Conservation (phyloP, 352 stramenopile genomes). For the Phytophthora cactorum region DNA sequence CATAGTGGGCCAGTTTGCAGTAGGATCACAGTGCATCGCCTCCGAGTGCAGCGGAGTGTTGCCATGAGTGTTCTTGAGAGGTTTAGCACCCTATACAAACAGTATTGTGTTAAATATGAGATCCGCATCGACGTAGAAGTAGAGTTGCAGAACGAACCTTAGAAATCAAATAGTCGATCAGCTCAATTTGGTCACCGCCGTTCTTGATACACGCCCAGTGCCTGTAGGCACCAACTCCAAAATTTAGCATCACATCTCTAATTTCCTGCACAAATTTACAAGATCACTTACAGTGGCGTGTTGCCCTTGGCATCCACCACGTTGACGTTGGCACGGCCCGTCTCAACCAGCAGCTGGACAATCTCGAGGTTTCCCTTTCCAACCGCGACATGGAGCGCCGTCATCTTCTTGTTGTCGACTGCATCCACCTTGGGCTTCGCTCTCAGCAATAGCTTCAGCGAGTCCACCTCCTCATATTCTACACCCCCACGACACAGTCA, state of each 20-base stretch:
- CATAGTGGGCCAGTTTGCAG: conserved; percentile 57
- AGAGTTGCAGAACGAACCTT: conserved; percentile 45
- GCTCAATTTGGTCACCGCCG: conserved; percentile 42
- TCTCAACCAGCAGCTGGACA: conserved; percentile 64
- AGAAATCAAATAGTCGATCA: conserved; percentile 62
- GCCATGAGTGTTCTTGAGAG: conserved; percentile 58
- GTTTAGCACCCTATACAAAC: conserved; percentile 57
- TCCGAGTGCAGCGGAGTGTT: conserved; percentile 78
- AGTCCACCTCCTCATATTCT: conserved; percentile 75
- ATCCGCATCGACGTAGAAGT: not conserved
- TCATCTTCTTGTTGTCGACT: conserved; percentile 78
- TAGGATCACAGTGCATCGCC: conserved; percentile 75
- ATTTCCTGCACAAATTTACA: not conserved
- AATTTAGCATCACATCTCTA: not conserved
- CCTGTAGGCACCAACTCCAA: conserved; percentile 29
- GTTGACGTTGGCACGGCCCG: conserved; percentile 64
- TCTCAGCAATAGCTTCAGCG: conserved; percentile 62
- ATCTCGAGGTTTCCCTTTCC: conserved; percentile 72
- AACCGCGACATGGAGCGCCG: conserved; percentile 65
- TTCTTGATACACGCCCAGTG: conserved; percentile 81
- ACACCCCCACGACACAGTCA: conserved; percentile 1
- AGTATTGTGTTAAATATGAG: not conserved
- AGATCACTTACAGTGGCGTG: conserved; percentile 56
- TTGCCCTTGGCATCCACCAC: conserved; percentile 72
- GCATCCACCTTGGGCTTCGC: conserved; percentile 72